phyloP scores from a whole-genome alignment of 2,329 filamentous ascomycete genomes.

The Parastagonospora nodorum region DNA sequence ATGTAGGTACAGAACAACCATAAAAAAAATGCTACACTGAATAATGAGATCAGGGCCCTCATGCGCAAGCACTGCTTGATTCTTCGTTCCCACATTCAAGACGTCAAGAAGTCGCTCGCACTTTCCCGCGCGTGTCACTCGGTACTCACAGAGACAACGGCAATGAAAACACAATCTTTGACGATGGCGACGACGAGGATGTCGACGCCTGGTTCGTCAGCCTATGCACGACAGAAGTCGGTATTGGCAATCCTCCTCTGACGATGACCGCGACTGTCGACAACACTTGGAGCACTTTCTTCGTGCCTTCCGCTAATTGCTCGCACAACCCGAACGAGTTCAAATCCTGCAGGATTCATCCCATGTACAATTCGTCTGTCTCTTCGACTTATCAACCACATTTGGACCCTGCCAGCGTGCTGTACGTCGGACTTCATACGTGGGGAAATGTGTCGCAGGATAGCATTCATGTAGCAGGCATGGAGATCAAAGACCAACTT shows the following conservation, averaged over 20 bases:
- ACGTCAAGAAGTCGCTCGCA: no score
- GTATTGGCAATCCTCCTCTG: conserved; percentile 12
- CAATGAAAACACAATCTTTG: no score
- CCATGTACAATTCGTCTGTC: conserved; percentile 6
- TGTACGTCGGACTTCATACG: conserved; percentile 6
- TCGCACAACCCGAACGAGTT: neutral
- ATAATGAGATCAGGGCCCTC: no score
- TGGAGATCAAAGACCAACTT: conserved; percentile 9
- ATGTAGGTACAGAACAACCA: no score
- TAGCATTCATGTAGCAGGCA: conserved; percentile 6
- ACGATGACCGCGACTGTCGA: conserved; percentile 6
- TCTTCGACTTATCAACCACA: conserved; percentile 9
- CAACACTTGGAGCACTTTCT: conserved; percentile 14
- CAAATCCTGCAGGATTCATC: conserved; percentile 2
- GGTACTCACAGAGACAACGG: no score
- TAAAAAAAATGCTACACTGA: no score
- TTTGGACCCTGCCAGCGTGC: conserved; percentile 1
- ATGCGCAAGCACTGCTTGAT: no score
- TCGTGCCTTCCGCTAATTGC: conserved; percentile 15
- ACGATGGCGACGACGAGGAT: no score
- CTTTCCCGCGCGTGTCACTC: no score
- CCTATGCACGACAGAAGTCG: conserved; percentile 8
- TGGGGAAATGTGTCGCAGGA: conserved; percentile 9
- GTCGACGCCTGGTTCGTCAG: no score
- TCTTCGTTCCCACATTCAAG: no score